These are phyloP conservation scores for Earliella scabrosa DNA, from an alignment of 1,284 basidiomycete species.

Conservation along the genomic window DNA sequence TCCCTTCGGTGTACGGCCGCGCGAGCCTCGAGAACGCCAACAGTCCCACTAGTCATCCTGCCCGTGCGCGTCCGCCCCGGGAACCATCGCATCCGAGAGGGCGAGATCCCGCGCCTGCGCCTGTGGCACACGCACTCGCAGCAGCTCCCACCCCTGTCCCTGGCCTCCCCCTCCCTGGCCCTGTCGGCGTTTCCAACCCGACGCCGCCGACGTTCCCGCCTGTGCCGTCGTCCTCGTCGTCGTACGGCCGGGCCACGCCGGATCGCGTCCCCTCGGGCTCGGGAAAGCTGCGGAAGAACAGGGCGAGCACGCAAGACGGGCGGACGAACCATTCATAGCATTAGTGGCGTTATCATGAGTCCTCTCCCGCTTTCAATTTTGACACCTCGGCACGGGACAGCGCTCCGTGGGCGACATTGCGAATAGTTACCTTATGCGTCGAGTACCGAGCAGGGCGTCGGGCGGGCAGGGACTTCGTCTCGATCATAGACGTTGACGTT, in stretches of 20 bases:
- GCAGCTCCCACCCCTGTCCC: not conserved
- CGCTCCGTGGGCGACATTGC: too few relatives aligned
- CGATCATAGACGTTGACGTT: too few relatives aligned
- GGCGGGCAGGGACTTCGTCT: too few relatives aligned
- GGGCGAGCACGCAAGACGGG: slow-evolving; percentile 3
- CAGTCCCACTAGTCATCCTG: not conserved
- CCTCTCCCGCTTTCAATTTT: too few relatives aligned
- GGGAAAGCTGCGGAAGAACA: slow-evolving; percentile 17
- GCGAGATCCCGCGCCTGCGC: not conserved
- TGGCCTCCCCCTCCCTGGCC: not conserved
- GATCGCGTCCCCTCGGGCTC: too few relatives aligned
- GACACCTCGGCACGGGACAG: too few relatives aligned
- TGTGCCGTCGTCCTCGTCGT: not conserved
- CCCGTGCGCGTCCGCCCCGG: not conserved
- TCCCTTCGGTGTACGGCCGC: slow-evolving; percentile 24
- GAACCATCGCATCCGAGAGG: slow-evolving; percentile 2
- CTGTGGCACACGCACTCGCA: not conserved
- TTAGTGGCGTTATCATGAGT: not conserved
- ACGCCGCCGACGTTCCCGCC: not conserved
- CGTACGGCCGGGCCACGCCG: too few relatives aligned
- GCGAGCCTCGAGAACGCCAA: not conserved
- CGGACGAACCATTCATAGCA: slow-evolving; percentile 10
- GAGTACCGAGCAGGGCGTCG: too few relatives aligned
- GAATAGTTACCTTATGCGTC: too few relatives aligned
- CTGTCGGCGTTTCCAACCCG: too few relatives aligned